Evolutionary conservation across 805 yeast genomes (phyloP).

Genomic region (Cyberlindnera mrakii): DNA sequence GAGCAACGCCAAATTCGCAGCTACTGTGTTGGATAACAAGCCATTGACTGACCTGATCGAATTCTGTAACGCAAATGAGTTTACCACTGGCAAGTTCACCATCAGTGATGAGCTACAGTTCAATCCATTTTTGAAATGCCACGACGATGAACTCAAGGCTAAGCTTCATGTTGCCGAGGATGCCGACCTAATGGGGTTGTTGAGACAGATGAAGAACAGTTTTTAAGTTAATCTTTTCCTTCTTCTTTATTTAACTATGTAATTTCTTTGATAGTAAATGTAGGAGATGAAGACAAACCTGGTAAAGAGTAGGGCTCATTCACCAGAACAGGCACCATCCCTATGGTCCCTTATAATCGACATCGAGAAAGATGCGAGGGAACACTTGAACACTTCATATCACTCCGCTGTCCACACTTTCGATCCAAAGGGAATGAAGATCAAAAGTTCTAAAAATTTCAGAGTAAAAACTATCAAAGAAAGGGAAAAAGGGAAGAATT

Average conservation of each 20-base stretch:
- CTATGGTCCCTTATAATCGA: neutral
- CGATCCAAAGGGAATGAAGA: slow-evolving; percentile 24
- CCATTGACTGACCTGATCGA: slow-evolving; percentile 50
- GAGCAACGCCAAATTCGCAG: slow-evolving; percentile 73
- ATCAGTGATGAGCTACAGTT: slow-evolving; percentile 72
- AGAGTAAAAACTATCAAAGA: slow-evolving; percentile 29
- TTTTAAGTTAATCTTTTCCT: slow-evolving; percentile 4
- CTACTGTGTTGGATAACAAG: slow-evolving; percentile 37
- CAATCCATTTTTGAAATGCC: slow-evolving; percentile 86
- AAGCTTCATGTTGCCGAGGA: slow-evolving; percentile 49
- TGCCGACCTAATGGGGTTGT: slow-evolving; percentile 58
- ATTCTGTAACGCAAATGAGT: slow-evolving; percentile 49
- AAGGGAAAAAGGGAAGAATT: slow-evolving; percentile 8
- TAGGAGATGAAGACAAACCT: slow-evolving; percentile 2
- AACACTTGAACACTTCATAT: slow-evolving; percentile 24
- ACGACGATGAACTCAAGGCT: slow-evolving; percentile 54
- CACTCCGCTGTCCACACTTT: slow-evolving; percentile 50
- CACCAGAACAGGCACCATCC: neutral
- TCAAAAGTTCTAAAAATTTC: slow-evolving; percentile 36
- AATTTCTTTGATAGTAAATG: neutral
- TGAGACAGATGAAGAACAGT: slow-evolving; percentile 73
- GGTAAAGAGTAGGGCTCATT: neutral
- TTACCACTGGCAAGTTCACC: slow-evolving; percentile 83
- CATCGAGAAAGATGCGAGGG: neutral
- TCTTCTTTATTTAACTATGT: neutral